Evolutionary conservation across 2,329 filamentous ascomycete genomes (phyloP).

Genomic region (Monosporascus ibericus): DNA sequence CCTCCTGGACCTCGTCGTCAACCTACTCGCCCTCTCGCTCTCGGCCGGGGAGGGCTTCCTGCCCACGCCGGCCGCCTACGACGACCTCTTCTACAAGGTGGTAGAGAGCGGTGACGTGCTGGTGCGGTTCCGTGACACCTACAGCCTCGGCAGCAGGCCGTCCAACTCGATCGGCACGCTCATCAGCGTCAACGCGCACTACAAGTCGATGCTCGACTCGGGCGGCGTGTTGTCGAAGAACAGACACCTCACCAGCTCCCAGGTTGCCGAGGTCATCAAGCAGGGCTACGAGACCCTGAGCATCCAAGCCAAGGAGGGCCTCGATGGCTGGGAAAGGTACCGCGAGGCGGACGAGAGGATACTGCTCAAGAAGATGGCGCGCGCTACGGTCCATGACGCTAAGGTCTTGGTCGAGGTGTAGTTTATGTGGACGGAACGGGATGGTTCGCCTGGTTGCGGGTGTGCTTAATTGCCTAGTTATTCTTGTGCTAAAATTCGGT

Average conservation of each 20-base stretch:
- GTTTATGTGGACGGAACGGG: background rate
- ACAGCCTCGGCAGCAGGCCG: slow-evolving; percentile 50
- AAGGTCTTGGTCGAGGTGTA: slow-evolving; percentile 42
- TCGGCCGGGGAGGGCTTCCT: slow-evolving; percentile 87
- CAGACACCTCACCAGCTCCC: slow-evolving; percentile 70
- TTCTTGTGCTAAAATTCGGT: too few relatives aligned
- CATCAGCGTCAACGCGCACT: slow-evolving; percentile 77
- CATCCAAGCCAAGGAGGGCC: slow-evolving; percentile 79
- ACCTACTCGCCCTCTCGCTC: slow-evolving; percentile 76
- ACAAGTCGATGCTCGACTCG: slow-evolving; percentile 66
- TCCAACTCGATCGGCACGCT: slow-evolving; percentile 77
- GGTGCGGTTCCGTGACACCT: slow-evolving; percentile 74
- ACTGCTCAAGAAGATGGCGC: slow-evolving; percentile 79
- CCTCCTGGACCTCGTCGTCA: slow-evolving; percentile 72
- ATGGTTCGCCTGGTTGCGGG: too few relatives aligned
- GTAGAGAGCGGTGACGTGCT: slow-evolving; percentile 86
- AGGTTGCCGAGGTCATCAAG: slow-evolving; percentile 89
- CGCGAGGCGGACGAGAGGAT: slow-evolving; percentile 80
- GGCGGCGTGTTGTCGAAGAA: slow-evolving; percentile 35
- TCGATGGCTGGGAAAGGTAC: slow-evolving; percentile 81
- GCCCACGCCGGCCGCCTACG: slow-evolving; percentile 79
- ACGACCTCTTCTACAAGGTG: slow-evolving; percentile 97
- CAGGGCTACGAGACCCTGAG: slow-evolving; percentile 93
- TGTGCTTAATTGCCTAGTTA: too few relatives aligned
- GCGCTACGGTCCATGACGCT: slow-evolving; percentile 64